These are phyloP conservation scores for Kurtzmaniella quercitrusa DNA, from an alignment of 1,139 yeast genomes.

Conservation along the genomic window DNA sequence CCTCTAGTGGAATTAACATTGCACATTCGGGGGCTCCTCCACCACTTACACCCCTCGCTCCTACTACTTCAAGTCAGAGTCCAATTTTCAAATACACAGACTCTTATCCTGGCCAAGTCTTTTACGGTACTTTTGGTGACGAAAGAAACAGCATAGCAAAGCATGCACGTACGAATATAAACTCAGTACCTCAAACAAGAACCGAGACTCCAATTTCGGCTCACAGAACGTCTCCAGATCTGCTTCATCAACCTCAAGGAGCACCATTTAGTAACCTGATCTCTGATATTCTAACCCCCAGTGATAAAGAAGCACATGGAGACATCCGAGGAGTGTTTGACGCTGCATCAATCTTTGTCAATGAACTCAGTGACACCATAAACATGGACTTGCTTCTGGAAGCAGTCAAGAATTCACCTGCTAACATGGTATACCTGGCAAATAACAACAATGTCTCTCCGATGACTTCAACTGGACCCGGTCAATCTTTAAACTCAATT, in stretches of 20 bases:
- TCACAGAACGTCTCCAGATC: neutral
- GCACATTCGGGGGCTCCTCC: constrained; percentile 11
- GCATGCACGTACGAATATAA: too few relatives aligned
- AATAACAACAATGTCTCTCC: too few relatives aligned
- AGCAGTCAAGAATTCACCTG: neutral
- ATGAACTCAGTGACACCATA: constrained; percentile 44
- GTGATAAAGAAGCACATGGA: constrained; percentile 6
- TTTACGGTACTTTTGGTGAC: neutral
- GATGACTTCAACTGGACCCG: too few relatives aligned
- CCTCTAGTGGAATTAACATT: constrained; percentile 16
- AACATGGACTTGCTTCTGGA: constrained; percentile 17
- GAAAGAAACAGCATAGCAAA: too few relatives aligned
- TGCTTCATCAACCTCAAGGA: neutral
- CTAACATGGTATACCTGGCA: too few relatives aligned
- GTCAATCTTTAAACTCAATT: neutral
- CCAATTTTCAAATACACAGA: neutral
- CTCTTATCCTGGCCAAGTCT: neutral
- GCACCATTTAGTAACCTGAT: constrained; percentile 21
- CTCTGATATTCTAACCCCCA: constrained; percentile 27
- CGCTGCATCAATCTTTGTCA: constrained; percentile 49
- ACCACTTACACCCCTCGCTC: neutral
- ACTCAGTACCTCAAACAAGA: neutral
- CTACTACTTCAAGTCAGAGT: constrained; percentile 14
- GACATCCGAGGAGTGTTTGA: constrained; percentile 33
- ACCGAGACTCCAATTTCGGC: neutral